phyloP scores from a whole-genome alignment of 306 rosid genomes.

The Oxytropis ochrocephala region DNA sequence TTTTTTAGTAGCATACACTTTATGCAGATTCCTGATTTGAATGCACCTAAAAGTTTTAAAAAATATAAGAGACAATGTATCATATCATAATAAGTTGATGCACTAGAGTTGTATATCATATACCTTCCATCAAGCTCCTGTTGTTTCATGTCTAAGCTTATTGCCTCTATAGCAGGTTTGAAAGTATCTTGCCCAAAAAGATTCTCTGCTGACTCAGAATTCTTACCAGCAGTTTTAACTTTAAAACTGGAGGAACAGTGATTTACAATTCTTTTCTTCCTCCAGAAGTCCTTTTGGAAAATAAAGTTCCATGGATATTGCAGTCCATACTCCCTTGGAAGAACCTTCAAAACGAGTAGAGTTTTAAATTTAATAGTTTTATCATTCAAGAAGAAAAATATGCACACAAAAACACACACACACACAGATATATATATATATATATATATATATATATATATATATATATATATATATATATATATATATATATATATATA shows the following conservation, averaged over 20 bases:
- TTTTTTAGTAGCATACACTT: slow-evolving; percentile 72
- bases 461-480: too few relatives aligned
- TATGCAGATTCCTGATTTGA: slow-evolving; percentile 82
- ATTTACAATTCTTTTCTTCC: slow-evolving; percentile 29
- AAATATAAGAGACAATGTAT: slow-evolving; percentile 17
- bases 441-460: too few relatives aligned
- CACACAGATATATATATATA: too few relatives aligned
- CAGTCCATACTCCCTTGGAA: slow-evolving; percentile 75
- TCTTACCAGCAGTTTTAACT: slow-evolving; percentile 21
- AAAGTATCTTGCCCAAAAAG: slow-evolving; percentile 29
- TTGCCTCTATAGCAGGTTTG: slow-evolving; percentile 55
- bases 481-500: too few relatives aligned
- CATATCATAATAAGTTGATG: slow-evolving; percentile 7
- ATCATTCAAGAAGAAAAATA: background rate
- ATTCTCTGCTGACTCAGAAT: slow-evolving; percentile 23
- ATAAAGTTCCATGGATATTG: slow-evolving; percentile 76
- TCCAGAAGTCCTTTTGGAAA: slow-evolving; percentile 49
- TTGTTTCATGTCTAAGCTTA: slow-evolving; percentile 89
- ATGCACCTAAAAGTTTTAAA: slow-evolving; percentile 63
- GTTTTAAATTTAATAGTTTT: background rate
- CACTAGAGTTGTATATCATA: slow-evolving; percentile 18
- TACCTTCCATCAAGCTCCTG: slow-evolving; percentile 93
- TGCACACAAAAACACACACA: too few relatives aligned
- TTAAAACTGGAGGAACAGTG: slow-evolving; percentile 29
- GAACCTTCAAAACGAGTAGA: slow-evolving; percentile 50